Evolutionary conservation across 768 basidiomycete genomes (phyloP).

Genomic region (Russula emetica): DNA sequence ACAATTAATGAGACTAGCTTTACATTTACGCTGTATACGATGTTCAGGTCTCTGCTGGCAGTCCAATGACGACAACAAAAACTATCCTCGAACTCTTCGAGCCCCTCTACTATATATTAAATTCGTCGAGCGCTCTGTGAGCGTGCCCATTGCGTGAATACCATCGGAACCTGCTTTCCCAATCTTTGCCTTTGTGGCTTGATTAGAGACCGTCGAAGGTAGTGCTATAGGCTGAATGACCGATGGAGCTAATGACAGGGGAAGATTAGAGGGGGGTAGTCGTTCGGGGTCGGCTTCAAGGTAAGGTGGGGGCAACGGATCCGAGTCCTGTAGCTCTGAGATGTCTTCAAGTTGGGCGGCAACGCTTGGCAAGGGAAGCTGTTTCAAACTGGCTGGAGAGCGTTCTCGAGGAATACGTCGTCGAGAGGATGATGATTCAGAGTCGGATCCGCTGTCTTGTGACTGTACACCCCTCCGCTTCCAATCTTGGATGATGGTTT

Average conservation of each 20-base stretch:
- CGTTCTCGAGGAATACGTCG: constrained; percentile 18
- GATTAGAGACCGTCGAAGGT: constrained; percentile 27
- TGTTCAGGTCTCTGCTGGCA: too few species aligned
- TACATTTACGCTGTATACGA: background rate
- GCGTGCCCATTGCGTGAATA: constrained; percentile 30
- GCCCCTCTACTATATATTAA: constrained; percentile 29
- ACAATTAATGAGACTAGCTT: background rate
- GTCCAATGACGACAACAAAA: background rate
- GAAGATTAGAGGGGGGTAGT: constrained; percentile 3
- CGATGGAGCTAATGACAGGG: constrained; percentile 5
- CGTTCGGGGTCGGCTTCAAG: constrained; percentile 11
- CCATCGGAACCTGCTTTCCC: constrained; percentile 26
- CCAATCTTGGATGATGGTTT: constrained; percentile 52
- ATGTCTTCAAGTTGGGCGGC: background rate
- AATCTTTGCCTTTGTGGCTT: constrained; percentile 27
- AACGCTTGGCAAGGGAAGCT: background rate
- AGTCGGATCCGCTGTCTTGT: constrained; percentile 34
- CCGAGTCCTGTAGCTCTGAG: constrained; percentile 8
- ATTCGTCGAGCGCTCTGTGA: constrained; percentile 38
- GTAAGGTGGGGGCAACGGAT: constrained; percentile 18
- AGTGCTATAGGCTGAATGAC: constrained; percentile 22
- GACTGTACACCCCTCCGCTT: constrained; percentile 34
- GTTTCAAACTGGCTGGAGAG: background rate
- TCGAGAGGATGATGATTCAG: constrained; percentile 28
- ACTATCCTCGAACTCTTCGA: constrained; percentile 21